Base-by-base conservation (phyloP, 2,329 filamentous ascomycete species). In the Graphilbum fragrans region DNA sequence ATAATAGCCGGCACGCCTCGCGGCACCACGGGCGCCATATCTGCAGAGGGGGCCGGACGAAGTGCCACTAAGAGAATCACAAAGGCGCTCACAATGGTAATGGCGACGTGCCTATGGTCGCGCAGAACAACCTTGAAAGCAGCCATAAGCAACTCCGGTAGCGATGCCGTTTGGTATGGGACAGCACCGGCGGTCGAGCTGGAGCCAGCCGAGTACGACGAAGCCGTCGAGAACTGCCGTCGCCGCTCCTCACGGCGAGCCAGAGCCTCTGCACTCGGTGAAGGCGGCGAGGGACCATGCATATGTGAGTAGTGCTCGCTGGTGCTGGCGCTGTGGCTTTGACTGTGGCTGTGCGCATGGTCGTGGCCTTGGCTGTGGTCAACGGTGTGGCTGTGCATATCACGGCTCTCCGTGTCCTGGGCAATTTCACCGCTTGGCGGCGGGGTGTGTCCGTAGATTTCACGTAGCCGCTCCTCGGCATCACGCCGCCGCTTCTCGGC, bases 41-140 rank as follows among this genome's bases (percentile, higher is more conserved):
- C 18, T 16, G 27, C 35, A 19, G 39, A 16, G 23, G 43, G 34
- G n/a, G 44, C 39, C 8, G 45, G 52, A 16, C 57, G 55, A 12
- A 70, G 39, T 2, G 71, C 69, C 11, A 41, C 47, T 10, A 79
- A 59, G 22, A 74, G 42, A 14, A 77, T 49, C 2, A 77, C 65
- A n/a, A 80, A 53, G 2, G 72, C 44, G 41, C 70, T 67, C 39
- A 81, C 58, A 0, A 72, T 51, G 5, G 64, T 60, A 21, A 80
- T 79, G n/a, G 66, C 58, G 10, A 79, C 53, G 42, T 80, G 80
- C 58, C 71, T 77, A 43, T 65, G 65, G 49, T 80, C 76, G 37
- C 68, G 65, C 50, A 80, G 51, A 17, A 73, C 55, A 8, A 80
- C 68, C 25, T 66, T 64, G 39, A 63, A 59, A 0, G 74, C 72